A percentile compares a stretch with the other conserved stretches of the same genome.
These are phyloP conservation scores for Leucoagaricus sp. DNA, from an alignment of 1,284 basidiomycete species.

Conservation along the genomic window DNA sequence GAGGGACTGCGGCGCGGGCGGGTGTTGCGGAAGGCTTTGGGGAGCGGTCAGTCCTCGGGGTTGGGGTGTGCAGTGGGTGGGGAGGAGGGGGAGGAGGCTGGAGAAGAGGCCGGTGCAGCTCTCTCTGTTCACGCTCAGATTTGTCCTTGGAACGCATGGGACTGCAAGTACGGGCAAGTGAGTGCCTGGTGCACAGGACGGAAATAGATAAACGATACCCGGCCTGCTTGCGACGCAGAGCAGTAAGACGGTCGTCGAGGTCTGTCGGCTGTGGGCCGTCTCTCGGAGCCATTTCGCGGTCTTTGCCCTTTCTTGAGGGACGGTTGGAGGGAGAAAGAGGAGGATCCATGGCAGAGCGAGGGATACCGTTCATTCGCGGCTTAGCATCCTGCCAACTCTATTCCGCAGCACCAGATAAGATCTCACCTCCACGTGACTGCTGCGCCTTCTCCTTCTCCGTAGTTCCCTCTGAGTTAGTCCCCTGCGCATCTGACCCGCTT, in stretches of 20 bases:
- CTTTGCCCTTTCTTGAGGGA: slow-evolving; percentile 35
- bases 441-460: slow-evolving; percentile 13
- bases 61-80: slow-evolving; percentile 27
- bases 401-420: slow-evolving; percentile 18
- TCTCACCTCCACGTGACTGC: slow-evolving; percentile 16
- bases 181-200: slow-evolving; percentile 13
- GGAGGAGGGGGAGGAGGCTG: slow-evolving; percentile 23
- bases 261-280: slow-evolving; percentile 51
- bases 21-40: slow-evolving; percentile 26
- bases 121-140: slow-evolving; percentile 37
- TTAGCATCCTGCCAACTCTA: slow-evolving; percentile 11
- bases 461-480: background rate
- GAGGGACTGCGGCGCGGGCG: slow-evolving; percentile 23
- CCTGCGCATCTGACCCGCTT: background rate
- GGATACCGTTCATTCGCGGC: slow-evolving; percentile 12
- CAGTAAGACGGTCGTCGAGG: slow-evolving; percentile 65
- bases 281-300: slow-evolving; percentile 29
- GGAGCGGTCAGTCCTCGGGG: slow-evolving; percentile 33
- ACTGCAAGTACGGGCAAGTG: slow-evolving; percentile 31
- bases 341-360: slow-evolving; percentile 16
- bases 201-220: slow-evolving; percentile 43
- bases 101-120: slow-evolving; percentile 31
- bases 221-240: slow-evolving; percentile 64
- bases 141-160: slow-evolving; percentile 39
- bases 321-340: slow-evolving; percentile 16